Conservation (phyloP, 169 alveolate genomes). For the Eimeria tenella region DNA sequence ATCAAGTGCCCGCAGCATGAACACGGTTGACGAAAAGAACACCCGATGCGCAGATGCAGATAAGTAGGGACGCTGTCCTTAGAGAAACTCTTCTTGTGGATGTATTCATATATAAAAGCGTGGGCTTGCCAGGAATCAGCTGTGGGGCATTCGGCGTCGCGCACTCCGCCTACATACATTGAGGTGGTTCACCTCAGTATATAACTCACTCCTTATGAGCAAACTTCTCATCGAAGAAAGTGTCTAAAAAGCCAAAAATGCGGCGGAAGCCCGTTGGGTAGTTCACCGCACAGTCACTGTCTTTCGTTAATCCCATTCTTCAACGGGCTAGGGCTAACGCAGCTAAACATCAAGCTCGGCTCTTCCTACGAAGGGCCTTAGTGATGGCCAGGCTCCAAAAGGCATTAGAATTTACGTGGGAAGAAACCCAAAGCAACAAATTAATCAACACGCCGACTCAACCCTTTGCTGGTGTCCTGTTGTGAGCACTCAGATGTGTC, state of each 20-base stretch:
- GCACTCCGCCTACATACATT: not conserved
- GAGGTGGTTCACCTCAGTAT: not conserved
- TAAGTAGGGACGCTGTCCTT: too few relatives aligned
- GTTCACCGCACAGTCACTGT: not conserved
- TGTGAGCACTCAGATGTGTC: conserved; percentile 18
- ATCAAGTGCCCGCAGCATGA: too few relatives aligned
- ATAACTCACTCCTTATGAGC: conserved; percentile 57
- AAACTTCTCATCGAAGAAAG: conserved; percentile 23
- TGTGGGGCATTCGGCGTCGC: not conserved
- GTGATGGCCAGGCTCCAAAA: not conserved
- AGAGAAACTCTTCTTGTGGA: too few relatives aligned
- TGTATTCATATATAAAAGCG: not conserved
- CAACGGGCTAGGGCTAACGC: not conserved
- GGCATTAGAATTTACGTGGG: not conserved
- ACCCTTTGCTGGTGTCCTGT: not conserved
- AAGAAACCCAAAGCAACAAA: not conserved
- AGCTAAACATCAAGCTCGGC: not conserved
- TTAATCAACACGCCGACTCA: not conserved
- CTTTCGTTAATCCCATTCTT: not conserved
- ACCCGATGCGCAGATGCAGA: too few relatives aligned
- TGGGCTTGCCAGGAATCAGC: not conserved
- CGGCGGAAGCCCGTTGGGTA: not conserved
- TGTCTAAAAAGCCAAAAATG: conserved; percentile 16
- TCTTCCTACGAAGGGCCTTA: not conserved
- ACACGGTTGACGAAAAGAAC: too few relatives aligned